Base-by-base conservation (phyloP, 106 monocot genomes). In the Dioscorea dumetorum region DNA sequence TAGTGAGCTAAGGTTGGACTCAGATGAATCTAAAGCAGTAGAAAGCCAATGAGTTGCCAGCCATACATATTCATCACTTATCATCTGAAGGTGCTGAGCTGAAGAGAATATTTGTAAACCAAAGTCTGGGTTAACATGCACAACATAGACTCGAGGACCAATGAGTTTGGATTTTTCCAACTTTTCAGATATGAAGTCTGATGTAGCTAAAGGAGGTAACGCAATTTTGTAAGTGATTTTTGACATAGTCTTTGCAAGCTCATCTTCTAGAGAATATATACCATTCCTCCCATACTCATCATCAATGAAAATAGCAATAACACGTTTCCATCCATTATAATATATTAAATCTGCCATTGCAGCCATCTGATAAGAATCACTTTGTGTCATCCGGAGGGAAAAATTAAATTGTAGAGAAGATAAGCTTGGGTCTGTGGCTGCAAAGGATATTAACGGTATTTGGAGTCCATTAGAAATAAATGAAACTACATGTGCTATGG, bases 391-490 rank as follows among this genome's bases (percentile, higher is more conserved):
- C 17, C 90, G 79, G 24, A 94, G 15, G 62, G 90, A 94, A 68
- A 73, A 94, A 2, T 90, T 87, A 75, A 65, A 87, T 22, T 94
- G 78, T 54, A 76, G 71, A 23, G 90, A 82, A 59, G 81, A 75
- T 14, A 94, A 76, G 50, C 82, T 87, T 52, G 90, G 90, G 60
- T 94, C 90, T 15, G 94, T 90, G 22, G 90, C 86, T 1, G 87
- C 79, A 66, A 94, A 94, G 17, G 94, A 90, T 62, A 94, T 4
- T 22, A 94, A 71, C 8, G 94, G 94, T 48, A 90, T 24, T 48
- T 63, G 81, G 61, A 94, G 82, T 56, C 77, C 87, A 56, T 72
- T 73, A 8, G 73, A 62, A 62, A 90, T 64, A 63, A 50, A 68
- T 28, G 94, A 84, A 24, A 94, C 58, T 53, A 78, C 71, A 80